A percentile compares a stretch with the other conserved stretches of the same genome.
Conservation (phyloP, 2,329 filamentous ascomycete species). For the Fusarium musae region DNA sequence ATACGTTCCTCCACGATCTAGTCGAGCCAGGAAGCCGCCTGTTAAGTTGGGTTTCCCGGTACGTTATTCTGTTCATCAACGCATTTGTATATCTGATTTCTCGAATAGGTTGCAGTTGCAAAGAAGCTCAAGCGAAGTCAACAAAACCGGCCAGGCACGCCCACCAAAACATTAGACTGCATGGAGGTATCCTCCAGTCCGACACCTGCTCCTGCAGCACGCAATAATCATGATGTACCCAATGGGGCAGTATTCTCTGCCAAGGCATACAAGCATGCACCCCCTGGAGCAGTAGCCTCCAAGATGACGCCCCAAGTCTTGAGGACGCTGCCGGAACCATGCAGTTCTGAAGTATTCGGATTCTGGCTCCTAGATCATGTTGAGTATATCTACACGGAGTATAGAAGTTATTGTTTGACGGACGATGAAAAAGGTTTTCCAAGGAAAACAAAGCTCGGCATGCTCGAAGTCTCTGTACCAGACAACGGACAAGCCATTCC, state of each 20-base stretch:
- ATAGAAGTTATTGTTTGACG: not conserved
- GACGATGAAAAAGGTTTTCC: rapidly evolving
- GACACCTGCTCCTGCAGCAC: not conserved
- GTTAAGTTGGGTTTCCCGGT: not conserved
- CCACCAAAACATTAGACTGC: not conserved
- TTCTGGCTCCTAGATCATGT: not conserved
- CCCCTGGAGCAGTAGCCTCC: not conserved
- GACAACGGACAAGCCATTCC: not conserved
- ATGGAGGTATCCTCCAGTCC: not conserved
- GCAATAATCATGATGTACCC: not conserved
- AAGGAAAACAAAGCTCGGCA: not conserved
- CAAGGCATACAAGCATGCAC: not conserved
- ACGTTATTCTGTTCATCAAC: not conserved
- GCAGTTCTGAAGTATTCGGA: not conserved
- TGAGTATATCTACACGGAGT: not conserved
- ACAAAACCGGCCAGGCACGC: not conserved
- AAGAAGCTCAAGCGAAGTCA: not conserved
- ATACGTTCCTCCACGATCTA: not conserved
- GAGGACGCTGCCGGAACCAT: not conserved
- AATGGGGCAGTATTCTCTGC: not conserved
- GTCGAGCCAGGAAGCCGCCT: not conserved
- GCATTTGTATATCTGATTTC: not conserved
- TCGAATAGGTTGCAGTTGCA: not conserved
- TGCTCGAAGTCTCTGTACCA: not conserved
- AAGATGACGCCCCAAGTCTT: not conserved